Conservation (phyloP, 176 grass and related monocot species). For the Hyparrhenia diplandra region DNA sequence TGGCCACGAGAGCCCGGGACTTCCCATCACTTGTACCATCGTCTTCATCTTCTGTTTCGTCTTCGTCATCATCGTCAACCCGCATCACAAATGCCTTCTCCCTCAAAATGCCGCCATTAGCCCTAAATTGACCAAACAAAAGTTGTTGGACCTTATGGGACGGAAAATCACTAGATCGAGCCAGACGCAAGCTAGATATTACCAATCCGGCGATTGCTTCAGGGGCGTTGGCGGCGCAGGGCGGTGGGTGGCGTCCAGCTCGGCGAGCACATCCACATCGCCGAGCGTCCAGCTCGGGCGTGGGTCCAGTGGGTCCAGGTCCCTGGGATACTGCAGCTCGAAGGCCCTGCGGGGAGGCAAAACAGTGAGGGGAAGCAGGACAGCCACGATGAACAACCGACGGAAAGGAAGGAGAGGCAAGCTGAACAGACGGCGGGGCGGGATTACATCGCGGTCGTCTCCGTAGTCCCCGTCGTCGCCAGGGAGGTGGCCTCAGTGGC, state of each 20-base stretch:
- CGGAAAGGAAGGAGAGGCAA: background rate
- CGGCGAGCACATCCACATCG: constrained; percentile 33
- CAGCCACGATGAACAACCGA: background rate
- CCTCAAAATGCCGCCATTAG: background rate
- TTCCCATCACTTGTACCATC: no score
- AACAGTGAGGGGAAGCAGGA: background rate
- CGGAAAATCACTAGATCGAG: background rate
- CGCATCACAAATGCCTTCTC: no score
- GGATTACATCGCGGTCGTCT: constrained; percentile 27
- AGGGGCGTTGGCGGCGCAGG: constrained; percentile 6
- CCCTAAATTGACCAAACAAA: constrained; percentile 22
- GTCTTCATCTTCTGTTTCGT: no score
- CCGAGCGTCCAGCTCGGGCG: constrained; percentile 37
- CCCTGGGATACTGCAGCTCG: constrained; percentile 39
- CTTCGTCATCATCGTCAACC: no score
- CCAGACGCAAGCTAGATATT: background rate
- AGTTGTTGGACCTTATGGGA: background rate
- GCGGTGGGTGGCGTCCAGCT: constrained; percentile 24
- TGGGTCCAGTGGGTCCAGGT: constrained; percentile 41
- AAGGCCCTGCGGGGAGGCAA: constrained; percentile 19
- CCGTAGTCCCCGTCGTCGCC: no score
- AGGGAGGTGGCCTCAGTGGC: no score
- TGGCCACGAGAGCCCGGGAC: no score
- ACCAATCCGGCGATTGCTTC: constrained; percentile 35
- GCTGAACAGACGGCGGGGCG: background rate